Conservation (phyloP, 2,329 filamentous ascomycete species). For the Mycosphaerella arachidis region DNA sequence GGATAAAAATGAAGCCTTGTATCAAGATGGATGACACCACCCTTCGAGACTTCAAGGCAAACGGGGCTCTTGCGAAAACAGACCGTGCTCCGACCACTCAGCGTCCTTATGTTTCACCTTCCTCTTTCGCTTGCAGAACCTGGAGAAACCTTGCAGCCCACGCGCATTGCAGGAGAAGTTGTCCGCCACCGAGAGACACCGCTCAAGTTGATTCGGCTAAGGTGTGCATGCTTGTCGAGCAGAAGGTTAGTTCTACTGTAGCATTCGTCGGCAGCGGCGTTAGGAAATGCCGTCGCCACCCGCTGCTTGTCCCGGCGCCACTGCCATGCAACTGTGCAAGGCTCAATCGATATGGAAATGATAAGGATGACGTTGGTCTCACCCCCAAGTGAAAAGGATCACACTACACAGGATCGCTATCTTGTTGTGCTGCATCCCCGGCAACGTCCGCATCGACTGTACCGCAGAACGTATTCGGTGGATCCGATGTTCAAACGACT, state of each 20-base stretch:
- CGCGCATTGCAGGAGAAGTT: background rate
- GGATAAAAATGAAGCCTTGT: no score
- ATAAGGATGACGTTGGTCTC: background rate
- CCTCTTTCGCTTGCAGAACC: background rate
- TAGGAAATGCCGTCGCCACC: background rate
- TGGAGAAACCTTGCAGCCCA: background rate
- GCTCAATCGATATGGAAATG: background rate
- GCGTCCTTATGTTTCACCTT: background rate
- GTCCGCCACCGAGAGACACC: background rate
- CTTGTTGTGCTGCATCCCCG: background rate
- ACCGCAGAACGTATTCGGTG: background rate
- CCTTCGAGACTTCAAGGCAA: no score
- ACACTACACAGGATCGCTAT: background rate
- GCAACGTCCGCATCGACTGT: background rate
- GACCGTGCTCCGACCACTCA: background rate
- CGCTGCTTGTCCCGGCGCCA: background rate
- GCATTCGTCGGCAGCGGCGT: background rate
- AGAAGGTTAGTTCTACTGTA: background rate
- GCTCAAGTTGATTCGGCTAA: background rate
- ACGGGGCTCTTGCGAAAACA: background rate
- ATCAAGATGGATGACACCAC: no score
- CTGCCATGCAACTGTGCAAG: background rate
- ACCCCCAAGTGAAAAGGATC: background rate
- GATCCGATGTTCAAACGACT: background rate
- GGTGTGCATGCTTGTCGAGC: background rate